Percentiles rank a stretch among this genome's conserved stretches.
Conservation (phyloP, 495 filamentous ascomycete species). For the Penicillium macrosclerotiorum region DNA sequence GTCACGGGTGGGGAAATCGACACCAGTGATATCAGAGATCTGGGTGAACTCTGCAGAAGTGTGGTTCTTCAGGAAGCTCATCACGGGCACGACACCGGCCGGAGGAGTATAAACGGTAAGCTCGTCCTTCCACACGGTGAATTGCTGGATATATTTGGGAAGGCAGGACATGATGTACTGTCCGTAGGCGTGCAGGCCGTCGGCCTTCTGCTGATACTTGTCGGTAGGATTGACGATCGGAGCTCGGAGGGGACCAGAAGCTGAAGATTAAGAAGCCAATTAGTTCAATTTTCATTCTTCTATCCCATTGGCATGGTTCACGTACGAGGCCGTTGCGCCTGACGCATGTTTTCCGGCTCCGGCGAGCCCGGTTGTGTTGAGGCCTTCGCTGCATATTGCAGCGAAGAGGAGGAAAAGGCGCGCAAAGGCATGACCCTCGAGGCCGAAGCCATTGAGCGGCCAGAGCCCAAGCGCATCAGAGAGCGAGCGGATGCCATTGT, state of each 20-base stretch:
- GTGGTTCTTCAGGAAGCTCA: conserved; percentile 96
- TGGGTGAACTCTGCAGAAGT: conserved; percentile 96
- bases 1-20: conserved; percentile 92
- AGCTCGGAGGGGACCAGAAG: conserved; percentile 62
- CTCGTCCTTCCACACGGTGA: conserved; percentile 99
- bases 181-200: conserved; percentile 87
- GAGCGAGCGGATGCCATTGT: conserved; percentile 54
- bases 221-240: conserved; percentile 89
- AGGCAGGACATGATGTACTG: conserved; percentile 95
- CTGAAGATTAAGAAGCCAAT: conserved; percentile 29
- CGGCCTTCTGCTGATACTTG: conserved; percentile 82
- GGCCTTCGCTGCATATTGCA: conserved; percentile 55
- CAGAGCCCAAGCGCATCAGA: conserved; percentile 64
- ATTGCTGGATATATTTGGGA: conserved; percentile 98
- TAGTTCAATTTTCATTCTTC: conserved; percentile 18
- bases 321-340: conserved; percentile 61
- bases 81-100: conserved; percentile 80
- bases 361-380: conserved; percentile 29
- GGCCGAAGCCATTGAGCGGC: conserved; percentile 59
- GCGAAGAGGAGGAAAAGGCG: conserved; percentile 55
- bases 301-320: conserved; percentile 14
- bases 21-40: conserved; percentile 85
- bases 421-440: conserved; percentile 52
- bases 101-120: conserved; percentile 90
- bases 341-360: conserved; percentile 64